A percentile compares a stretch with the other conserved stretches of the same genome.
These are phyloP conservation scores for Coelastrella sp. DNA, from an alignment of 139 green algal genomes.

Conservation along the genomic window DNA sequence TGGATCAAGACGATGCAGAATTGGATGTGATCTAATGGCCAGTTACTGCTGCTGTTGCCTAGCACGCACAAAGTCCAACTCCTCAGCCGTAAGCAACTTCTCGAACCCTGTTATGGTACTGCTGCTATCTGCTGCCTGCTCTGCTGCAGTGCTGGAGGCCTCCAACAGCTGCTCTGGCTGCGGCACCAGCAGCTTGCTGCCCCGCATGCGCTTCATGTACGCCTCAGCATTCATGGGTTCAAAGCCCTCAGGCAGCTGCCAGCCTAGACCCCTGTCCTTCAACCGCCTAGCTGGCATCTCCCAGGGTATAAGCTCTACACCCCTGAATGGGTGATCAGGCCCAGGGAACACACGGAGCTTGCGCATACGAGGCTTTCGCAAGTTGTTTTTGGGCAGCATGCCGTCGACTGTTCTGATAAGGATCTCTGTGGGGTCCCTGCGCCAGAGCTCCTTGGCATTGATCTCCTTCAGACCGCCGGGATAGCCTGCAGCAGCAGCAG, in stretches of 20 bases:
- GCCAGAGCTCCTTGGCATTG: slow-evolving; percentile 70
- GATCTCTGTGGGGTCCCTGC: slow-evolving; percentile 75
- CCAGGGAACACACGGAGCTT: slow-evolving; percentile 90
- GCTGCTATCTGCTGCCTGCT: slow-evolving; percentile 23
- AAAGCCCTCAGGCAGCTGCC: slow-evolving; percentile 76
- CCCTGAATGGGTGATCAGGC: slow-evolving; percentile 78
- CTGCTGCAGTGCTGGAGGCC: no score
- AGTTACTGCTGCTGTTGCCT: background rate
- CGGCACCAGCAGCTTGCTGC: slow-evolving; percentile 3
- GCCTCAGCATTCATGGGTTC: slow-evolving; percentile 81
- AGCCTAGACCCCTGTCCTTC: slow-evolving; percentile 67
- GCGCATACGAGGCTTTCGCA: slow-evolving; percentile 72
- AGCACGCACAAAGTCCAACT: slow-evolving; percentile 7
- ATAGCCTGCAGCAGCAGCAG: slow-evolving; percentile 62
- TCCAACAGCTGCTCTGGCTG: slow-evolving; percentile 7
- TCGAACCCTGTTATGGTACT: slow-evolving; percentile 1
- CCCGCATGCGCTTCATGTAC: slow-evolving; percentile 54
- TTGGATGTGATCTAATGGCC: no score
- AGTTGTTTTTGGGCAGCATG: slow-evolving; percentile 94
- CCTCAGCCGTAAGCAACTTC: slow-evolving; percentile 25
- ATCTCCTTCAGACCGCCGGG: slow-evolving; percentile 87
- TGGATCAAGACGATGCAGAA: background rate
- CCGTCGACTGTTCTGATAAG: slow-evolving; percentile 82
- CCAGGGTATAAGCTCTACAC: slow-evolving; percentile 73
- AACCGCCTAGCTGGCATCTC: slow-evolving; percentile 70